These are phyloP conservation scores for Microcyclosporella mali DNA, from an alignment of 2,329 filamentous ascomycete species.

Conservation along the genomic window DNA sequence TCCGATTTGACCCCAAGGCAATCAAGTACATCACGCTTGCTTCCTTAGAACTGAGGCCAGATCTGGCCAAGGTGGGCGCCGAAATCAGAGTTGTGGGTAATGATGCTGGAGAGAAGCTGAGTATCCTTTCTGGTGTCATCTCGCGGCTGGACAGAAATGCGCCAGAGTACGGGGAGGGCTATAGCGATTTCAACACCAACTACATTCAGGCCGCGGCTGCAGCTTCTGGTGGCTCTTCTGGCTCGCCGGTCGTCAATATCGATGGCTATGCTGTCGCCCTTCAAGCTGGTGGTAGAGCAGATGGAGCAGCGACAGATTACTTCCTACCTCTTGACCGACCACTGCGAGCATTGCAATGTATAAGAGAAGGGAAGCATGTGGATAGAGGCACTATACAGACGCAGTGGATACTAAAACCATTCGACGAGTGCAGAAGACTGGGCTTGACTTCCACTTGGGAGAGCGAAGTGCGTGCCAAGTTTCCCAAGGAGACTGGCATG, in stretches of 20 bases:
- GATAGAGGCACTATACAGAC: slow-evolving; percentile 96
- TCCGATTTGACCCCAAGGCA: slow-evolving; percentile 88
- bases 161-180: slow-evolving; percentile 94
- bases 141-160: slow-evolving; percentile 93
- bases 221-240: slow-evolving; percentile 95
- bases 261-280: slow-evolving; percentile 87
- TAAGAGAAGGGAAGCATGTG: slow-evolving; percentile 68
- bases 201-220: slow-evolving; percentile 98
- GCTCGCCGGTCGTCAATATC: slow-evolving; percentile 93
- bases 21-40: slow-evolving; percentile 96
- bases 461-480: slow-evolving; percentile 70
- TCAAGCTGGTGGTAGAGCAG: slow-evolving; percentile 86
- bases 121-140: slow-evolving; percentile 95
- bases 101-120: slow-evolving; percentile 96
- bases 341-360: slow-evolving; percentile 75
- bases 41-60: slow-evolving; percentile 72
- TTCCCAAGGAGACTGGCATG: slow-evolving; percentile 94
- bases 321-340: slow-evolving; percentile 92
- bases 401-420: slow-evolving; percentile 93
- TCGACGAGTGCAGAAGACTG: slow-evolving; percentile 89
- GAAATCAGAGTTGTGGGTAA: slow-evolving; percentile 98
- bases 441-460: slow-evolving; percentile 83
- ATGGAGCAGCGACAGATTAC: slow-evolving; percentile 95
- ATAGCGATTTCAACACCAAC: slow-evolving; percentile 93
- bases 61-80: slow-evolving; percentile 78